A percentile compares a stretch with the other conserved stretches of the same genome.
phyloP scores from a whole-genome alignment of 148 eudicot species.

The Rhododendron simsii region DNA sequence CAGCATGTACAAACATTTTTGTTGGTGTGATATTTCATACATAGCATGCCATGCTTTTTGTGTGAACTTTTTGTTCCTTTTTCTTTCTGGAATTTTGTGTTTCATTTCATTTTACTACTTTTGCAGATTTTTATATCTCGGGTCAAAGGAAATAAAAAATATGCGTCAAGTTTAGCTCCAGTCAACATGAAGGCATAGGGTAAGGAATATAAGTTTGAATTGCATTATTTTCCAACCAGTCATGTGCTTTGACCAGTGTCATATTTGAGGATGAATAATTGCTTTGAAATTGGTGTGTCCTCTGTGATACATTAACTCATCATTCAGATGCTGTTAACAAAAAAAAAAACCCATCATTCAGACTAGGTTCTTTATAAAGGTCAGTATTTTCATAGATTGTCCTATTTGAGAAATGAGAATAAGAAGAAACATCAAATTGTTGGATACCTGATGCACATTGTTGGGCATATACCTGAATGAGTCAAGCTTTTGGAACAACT shows the following conservation, averaged over 20 bases:
- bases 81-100: neutral
- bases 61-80: neutral
- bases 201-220: conserved; percentile 29
- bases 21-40: neutral
- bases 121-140: conserved; percentile 90
- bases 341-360: no score
- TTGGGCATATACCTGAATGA: neutral
- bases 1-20: neutral
- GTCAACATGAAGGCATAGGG: conserved; percentile 87
- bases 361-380: no score
- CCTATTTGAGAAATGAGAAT: neutral
- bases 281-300: neutral
- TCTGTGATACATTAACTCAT: neutral
- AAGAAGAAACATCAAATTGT: neutral
- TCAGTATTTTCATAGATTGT: no score
- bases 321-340: no score
- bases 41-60: neutral
- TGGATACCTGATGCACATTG: neutral
- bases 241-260: neutral
- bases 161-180: conserved; percentile 87
- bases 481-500: neutral
- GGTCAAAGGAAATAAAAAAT: conserved; percentile 74
- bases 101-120: conserved; percentile 1
- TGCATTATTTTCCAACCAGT: neutral
- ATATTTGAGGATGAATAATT: neutral